These are phyloP conservation scores for Raddia guianensis DNA, from an alignment of 176 grass and related monocot genomes.

Conservation along the genomic window DNA sequence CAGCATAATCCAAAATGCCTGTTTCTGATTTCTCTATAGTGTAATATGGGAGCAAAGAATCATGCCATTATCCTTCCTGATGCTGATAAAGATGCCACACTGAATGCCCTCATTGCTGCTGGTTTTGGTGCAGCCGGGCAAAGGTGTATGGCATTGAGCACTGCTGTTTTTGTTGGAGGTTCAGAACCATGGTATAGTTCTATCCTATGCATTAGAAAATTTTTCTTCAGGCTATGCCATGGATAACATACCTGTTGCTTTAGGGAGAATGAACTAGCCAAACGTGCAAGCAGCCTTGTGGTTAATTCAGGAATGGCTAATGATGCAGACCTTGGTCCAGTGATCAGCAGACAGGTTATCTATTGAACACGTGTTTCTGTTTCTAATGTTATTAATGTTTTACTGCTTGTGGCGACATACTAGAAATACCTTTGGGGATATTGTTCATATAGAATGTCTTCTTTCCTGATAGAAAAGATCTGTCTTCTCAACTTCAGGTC, in stretches of 20 bases:
- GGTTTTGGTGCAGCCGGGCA: conserved; percentile 97
- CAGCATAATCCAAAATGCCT: conserved; percentile 17
- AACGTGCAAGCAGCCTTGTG: conserved; percentile 63
- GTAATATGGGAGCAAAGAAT: conserved; percentile 99
- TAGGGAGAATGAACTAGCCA: conserved; percentile 89
- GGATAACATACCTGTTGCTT: conserved; percentile 23
- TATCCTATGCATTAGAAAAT: conserved; percentile 28
- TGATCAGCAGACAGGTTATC: conserved; percentile 86
- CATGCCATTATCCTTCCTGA: conserved; percentile 94
- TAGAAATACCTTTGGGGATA: conserved; percentile 3
- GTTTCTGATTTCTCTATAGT: conserved; percentile 54
- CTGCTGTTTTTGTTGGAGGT: conserved; percentile 90
- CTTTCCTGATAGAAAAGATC: background rate
- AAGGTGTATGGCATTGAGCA: conserved; percentile 99
- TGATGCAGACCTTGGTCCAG: conserved; percentile 89
- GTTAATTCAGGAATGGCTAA: conserved; percentile 75
- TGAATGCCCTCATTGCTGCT: conserved; percentile 91
- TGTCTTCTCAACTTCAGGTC: background rate
- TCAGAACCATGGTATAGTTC: conserved; percentile 85
- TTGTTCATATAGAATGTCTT: conserved; percentile 10
- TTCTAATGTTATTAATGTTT: conserved; percentile 6
- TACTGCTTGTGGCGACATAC: background rate
- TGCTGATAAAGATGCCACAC: conserved; percentile 79
- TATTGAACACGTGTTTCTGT: conserved; percentile 1
- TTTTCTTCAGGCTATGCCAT: background rate